These are phyloP conservation scores for Scytalidium sp. DNA, from an alignment of 2,329 filamentous ascomycete genomes.

Conservation along the genomic window DNA sequence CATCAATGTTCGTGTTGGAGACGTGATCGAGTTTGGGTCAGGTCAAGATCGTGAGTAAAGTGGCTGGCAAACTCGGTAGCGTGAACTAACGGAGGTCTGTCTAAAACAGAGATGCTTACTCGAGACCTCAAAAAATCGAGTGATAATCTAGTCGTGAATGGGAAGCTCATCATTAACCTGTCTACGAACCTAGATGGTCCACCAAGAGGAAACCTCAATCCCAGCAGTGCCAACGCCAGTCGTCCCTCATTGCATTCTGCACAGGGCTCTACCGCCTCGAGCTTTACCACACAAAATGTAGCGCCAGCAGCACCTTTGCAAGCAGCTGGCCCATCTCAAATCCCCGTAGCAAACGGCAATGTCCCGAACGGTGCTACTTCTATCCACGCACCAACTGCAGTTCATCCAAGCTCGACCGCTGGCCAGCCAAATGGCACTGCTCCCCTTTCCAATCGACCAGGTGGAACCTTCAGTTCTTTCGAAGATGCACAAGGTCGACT, in stretches of 20 bases:
- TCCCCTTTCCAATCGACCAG: conserved; percentile 13
- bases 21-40: conserved; percentile 85
- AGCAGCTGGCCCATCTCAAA: conserved; percentile 15
- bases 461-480: conserved; percentile 77
- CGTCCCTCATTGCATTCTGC: conserved; percentile 28
- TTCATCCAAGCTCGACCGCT: conserved; percentile 19
- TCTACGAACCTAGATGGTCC: conserved; percentile 83
- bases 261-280: conserved; percentile 23
- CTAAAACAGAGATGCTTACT: conserved; percentile 92
- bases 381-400: conserved; percentile 29
- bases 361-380: conserved; percentile 26
- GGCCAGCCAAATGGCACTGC: conserved; percentile 18
- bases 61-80: neutral
- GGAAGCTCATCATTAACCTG: conserved; percentile 94
- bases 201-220: conserved; percentile 47
- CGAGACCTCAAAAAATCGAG: conserved; percentile 96
- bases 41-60: conserved; percentile 78
- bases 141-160: conserved; percentile 95
- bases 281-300: conserved; percentile 25
- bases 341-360: conserved; percentile 26
- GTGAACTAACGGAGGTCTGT: conserved; percentile 4
- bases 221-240: conserved; percentile 18
- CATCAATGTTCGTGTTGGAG: conserved; percentile 93
- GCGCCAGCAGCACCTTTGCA: conserved; percentile 30
- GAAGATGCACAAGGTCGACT: conserved; percentile 93